Conservation (phyloP, 768 basidiomycete species). For the Holtermanniella nyarrowii region DNA sequence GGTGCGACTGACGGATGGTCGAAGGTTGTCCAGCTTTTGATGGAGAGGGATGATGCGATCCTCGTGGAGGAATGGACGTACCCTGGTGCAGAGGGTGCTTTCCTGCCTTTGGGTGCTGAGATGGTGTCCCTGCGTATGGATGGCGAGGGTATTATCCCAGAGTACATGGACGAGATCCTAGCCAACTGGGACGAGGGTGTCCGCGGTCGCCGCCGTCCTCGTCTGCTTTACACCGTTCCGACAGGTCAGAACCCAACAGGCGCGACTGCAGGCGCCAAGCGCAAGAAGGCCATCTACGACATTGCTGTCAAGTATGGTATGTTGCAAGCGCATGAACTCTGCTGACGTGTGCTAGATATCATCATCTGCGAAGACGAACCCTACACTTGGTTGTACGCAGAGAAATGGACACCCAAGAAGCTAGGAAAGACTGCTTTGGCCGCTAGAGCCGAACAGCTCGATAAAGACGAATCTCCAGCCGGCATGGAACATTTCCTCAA, state of each 20-base stretch:
- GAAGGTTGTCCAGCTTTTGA: constrained; percentile 53
- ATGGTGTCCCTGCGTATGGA: constrained; percentile 54
- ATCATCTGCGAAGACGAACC: constrained; percentile 79
- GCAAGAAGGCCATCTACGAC: constrained; percentile 73
- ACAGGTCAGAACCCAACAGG: constrained; percentile 82
- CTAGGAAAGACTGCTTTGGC: constrained; percentile 14
- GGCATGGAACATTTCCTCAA: constrained; percentile 48
- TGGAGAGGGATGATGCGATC: constrained; percentile 40
- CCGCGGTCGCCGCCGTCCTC: constrained; percentile 50
- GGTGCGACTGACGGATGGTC: constrained; percentile 47
- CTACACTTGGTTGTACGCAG: constrained; percentile 51
- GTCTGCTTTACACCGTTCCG: constrained; percentile 48
- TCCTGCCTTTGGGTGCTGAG: constrained; percentile 21
- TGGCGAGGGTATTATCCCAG: constrained; percentile 57
- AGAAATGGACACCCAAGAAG: constrained; percentile 41
- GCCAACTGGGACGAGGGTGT: constrained; percentile 55
- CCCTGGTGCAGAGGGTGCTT: constrained; percentile 47
- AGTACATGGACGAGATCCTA: constrained; percentile 53
- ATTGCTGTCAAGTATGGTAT: constrained; percentile 69
- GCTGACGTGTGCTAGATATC: constrained; percentile 46
- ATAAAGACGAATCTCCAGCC: constrained; percentile 32
- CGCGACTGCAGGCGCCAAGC: constrained; percentile 52
- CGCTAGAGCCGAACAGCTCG: constrained; percentile 11
- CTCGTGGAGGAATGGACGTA: constrained; percentile 56
- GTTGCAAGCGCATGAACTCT: neutral